These are phyloP conservation scores for Hygrophorus pudorinus DNA, from an alignment of 768 basidiomycete genomes.

Conservation along the genomic window DNA sequence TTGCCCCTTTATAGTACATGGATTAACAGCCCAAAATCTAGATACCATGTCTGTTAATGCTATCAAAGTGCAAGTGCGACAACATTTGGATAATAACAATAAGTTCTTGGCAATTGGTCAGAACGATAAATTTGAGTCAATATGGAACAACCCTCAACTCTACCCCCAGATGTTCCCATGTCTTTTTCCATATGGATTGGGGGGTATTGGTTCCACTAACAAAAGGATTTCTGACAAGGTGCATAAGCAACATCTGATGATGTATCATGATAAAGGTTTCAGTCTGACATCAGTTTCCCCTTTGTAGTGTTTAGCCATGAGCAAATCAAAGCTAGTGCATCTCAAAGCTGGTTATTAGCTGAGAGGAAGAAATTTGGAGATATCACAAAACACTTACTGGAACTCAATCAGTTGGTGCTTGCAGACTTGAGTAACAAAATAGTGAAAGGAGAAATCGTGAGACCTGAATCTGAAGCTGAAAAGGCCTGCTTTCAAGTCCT, in stretches of 20 bases:
- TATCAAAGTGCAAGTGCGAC: constrained; percentile 15
- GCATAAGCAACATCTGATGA: constrained; percentile 17
- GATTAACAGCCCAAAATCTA: constrained; percentile 18
- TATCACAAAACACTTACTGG: constrained; percentile 10
- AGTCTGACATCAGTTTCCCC: constrained; percentile 24
- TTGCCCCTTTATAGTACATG: constrained; percentile 28
- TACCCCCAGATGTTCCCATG: too few species aligned
- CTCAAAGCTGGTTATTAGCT: too few species aligned
- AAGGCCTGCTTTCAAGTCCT: too few species aligned
- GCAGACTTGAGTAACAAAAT: constrained; percentile 6
- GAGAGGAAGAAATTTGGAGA: constrained; percentile 11
- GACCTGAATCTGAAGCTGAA: constrained; percentile 12
- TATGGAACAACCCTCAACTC: too few species aligned
- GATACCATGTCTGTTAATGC: constrained; percentile 8
- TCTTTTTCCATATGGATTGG: constrained; percentile 23
- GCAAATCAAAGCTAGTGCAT: constrained; percentile 17
- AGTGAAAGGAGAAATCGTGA: constrained; percentile 4
- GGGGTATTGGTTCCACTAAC: constrained; percentile 8
- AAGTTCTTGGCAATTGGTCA: constrained; percentile 14
- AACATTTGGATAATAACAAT: constrained; percentile 12
- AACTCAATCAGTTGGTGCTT: constrained; percentile 9
- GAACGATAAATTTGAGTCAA: too few species aligned
- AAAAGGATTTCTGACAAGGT: too few species aligned
- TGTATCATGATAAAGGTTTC: constrained; percentile 32
- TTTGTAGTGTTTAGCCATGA: too few species aligned